These are phyloP conservation scores for Penicillium griseofulvum DNA, from an alignment of 2,329 filamentous ascomycete species.

Conservation along the genomic window DNA sequence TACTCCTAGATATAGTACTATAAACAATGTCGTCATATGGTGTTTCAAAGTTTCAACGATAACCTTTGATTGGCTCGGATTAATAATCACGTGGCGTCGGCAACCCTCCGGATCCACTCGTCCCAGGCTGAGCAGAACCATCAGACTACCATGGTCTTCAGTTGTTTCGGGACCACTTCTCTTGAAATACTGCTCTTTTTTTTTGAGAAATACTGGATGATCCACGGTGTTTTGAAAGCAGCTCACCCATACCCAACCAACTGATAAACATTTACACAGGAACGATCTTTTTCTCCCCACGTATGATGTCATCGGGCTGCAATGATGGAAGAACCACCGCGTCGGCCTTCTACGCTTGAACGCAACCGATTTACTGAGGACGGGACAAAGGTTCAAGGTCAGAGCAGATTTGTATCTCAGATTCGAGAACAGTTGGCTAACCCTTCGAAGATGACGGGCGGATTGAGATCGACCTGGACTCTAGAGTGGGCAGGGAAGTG, in stretches of 20 bases:
- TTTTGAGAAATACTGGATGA: not conserved
- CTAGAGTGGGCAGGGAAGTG: slow-evolving; percentile 19
- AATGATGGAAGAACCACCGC: slow-evolving; percentile 1
- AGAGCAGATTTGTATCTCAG: rapidly evolving
- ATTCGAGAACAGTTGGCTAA: not conserved
- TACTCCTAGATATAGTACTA: not conserved
- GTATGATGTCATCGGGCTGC: slow-evolving; percentile 6
- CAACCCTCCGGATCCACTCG: not conserved
- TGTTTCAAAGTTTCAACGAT: rapidly evolving
- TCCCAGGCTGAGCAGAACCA: not conserved
- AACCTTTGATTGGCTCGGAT: not conserved
- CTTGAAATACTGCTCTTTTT: not conserved
- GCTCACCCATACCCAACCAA: rapidly evolving
- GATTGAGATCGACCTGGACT: slow-evolving; percentile 22
- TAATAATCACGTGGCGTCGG: not conserved
- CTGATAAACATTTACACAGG: not conserved
- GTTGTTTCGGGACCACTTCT: not conserved
- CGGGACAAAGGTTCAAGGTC: not conserved
- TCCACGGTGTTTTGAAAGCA: not conserved
- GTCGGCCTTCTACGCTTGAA: not conserved
- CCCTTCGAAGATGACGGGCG: slow-evolving; percentile 18
- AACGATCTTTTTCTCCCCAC: not conserved
- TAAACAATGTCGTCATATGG: not conserved
- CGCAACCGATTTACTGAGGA: not conserved
- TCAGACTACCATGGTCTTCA: not conserved